Evolutionary conservation across 768 basidiomycete species (phyloP).

Genomic region (Boletales sp.): DNA sequence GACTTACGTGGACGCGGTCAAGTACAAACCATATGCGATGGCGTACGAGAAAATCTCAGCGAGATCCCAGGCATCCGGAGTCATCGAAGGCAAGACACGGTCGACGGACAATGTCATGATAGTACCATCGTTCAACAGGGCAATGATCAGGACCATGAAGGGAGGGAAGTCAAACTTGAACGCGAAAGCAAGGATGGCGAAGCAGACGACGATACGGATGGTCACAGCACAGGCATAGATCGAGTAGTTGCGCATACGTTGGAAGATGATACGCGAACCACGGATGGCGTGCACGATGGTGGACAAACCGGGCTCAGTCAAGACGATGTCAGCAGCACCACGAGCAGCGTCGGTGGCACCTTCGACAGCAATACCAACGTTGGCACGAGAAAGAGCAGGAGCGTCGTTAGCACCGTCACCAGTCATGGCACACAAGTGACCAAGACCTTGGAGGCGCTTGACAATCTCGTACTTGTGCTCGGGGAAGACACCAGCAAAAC

Average conservation of each 20-base stretch:
- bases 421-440: conserved; percentile 97
- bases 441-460: conserved; percentile 94
- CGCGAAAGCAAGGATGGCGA: conserved; percentile 90
- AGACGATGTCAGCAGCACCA: conserved; percentile 96
- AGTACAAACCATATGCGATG: conserved; percentile 91
- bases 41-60: conserved; percentile 96
- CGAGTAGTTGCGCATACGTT: conserved; percentile 99
- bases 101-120: conserved; percentile 98
- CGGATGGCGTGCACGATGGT: conserved; percentile 99
- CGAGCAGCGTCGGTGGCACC: conserved; percentile 99
- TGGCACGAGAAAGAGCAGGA: conserved; percentile 95
- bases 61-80: conserved; percentile 94
- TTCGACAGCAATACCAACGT: conserved; percentile 99
- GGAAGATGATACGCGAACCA: conserved; percentile 98
- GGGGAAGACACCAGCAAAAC: conserved; percentile 98
- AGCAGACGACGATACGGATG: conserved; percentile 98
- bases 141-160: conserved; percentile 99
- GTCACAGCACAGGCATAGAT: conserved; percentile 97
- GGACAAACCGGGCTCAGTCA: conserved; percentile 97
- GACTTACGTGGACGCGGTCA: conserved; percentile 81
- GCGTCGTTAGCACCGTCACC: conserved; percentile 99
- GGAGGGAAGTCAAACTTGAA: conserved; percentile 99
- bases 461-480: conserved; percentile 99
- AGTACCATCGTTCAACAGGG: conserved; percentile 95
- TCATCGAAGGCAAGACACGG: conserved; percentile 88